Evolutionary conservation across 169 alveolate genomes (phyloP).

Genomic region (Babesia bigemina): DNA sequence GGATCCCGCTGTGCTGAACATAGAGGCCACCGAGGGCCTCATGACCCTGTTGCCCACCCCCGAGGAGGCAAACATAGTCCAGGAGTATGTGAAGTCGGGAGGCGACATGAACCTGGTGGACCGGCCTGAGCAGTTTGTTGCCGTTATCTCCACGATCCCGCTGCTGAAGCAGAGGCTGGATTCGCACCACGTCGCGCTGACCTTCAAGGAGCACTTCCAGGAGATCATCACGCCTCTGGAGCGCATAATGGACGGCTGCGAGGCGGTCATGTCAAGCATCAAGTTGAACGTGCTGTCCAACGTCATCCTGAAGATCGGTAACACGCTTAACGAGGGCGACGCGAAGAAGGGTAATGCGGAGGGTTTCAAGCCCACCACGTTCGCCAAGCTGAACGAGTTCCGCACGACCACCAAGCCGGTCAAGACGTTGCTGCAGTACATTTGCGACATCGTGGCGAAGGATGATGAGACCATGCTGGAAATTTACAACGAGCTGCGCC

Average conservation of each 20-base stretch:
- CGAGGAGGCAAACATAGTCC: constrained; percentile 84
- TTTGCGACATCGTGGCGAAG: constrained; percentile 75
- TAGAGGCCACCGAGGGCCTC: constrained; percentile 87
- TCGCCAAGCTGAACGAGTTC: constrained; percentile 82
- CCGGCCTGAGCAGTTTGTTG: constrained; percentile 89
- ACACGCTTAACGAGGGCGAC: constrained; percentile 84
- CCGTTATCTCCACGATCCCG: constrained; percentile 87
- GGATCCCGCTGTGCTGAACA: constrained; percentile 79
- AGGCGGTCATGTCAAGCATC: constrained; percentile 72
- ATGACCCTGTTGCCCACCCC: constrained; percentile 83
- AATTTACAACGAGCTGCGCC: constrained; percentile 66
- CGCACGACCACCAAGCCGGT: constrained; percentile 87
- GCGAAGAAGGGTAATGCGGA: constrained; percentile 88
- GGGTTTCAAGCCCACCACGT: constrained; percentile 87
- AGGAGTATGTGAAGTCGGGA: constrained; percentile 83
- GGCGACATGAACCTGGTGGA: constrained; percentile 86
- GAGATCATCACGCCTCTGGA: constrained; percentile 81
- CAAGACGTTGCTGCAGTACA: constrained; percentile 85
- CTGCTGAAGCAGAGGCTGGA: constrained; percentile 83
- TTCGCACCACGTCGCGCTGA: constrained; percentile 81
- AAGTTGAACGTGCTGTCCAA: constrained; percentile 79
- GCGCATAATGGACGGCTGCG: constrained; percentile 79
- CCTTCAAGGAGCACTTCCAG: constrained; percentile 81
- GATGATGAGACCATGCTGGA: constrained; percentile 68
- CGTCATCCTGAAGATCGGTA: constrained; percentile 84